Conservation (phyloP, 2,329 filamentous ascomycete species). For the Pyrenochaeta sp. region DNA sequence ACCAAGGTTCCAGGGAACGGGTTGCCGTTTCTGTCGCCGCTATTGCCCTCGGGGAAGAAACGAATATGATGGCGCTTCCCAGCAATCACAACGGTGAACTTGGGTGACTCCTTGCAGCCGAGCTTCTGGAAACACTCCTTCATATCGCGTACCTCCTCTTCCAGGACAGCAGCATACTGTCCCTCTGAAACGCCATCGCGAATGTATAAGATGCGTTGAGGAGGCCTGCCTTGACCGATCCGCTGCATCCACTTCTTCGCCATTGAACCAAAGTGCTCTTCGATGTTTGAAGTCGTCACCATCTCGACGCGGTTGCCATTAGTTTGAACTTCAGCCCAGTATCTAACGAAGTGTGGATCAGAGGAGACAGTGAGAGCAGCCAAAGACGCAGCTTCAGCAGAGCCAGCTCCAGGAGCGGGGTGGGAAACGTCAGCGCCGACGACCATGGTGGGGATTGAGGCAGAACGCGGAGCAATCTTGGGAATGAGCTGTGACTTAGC, state of each 20-base stretch:
- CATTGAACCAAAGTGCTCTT: constrained; percentile 71
- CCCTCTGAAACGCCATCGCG: constrained; percentile 89
- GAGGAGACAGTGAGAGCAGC: constrained; percentile 86
- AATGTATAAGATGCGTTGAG: constrained; percentile 86
- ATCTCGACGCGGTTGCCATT: constrained; percentile 87
- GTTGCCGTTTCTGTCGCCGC: constrained; percentile 79
- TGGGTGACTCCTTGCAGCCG: constrained; percentile 57
- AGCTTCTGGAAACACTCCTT: constrained; percentile 64
- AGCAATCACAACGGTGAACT: constrained; percentile 86
- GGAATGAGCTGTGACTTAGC: constrained; percentile 51
- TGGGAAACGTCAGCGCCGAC: constrained; percentile 94
- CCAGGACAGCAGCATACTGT: constrained; percentile 81
- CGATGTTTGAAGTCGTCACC: constrained; percentile 72
- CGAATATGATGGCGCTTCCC: constrained; percentile 92
- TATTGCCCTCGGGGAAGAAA: constrained; percentile 77
- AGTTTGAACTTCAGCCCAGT: constrained; percentile 79
- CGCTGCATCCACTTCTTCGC: constrained; percentile 70
- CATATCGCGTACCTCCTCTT: constrained; percentile 79
- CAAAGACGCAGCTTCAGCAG: constrained; percentile 69
- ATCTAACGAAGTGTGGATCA: constrained; percentile 75
- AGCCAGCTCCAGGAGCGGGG: constrained; percentile 66
- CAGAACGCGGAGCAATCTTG: constrained; percentile 32
- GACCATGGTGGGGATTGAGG: constrained; percentile 70
- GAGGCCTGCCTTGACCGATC: constrained; percentile 63
- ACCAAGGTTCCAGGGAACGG: constrained; percentile 86